These are phyloP conservation scores for Phytophthora vignae DNA, from an alignment of 352 stramenopile genomes.

Conservation along the genomic window DNA sequence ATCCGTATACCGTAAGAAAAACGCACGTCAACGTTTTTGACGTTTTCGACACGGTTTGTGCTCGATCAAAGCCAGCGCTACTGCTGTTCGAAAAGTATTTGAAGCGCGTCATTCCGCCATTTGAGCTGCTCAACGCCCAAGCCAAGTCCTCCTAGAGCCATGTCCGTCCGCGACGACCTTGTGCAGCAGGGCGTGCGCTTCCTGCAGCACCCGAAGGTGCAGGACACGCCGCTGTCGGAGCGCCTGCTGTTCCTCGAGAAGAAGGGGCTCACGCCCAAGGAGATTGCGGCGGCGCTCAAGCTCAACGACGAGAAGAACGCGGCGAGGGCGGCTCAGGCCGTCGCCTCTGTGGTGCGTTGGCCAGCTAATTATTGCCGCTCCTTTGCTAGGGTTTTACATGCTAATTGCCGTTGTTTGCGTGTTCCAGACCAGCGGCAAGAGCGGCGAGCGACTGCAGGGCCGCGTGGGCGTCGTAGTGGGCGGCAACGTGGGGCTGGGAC, in stretches of 20 bases:
- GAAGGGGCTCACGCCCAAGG: conserved; percentile 73
- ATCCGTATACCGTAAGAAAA: no score
- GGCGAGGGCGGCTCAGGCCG: conserved; percentile 52
- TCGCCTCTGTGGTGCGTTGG: conserved; percentile 61
- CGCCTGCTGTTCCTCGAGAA: conserved; percentile 79
- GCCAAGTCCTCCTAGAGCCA: background rate
- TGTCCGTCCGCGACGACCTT: conserved; percentile 65
- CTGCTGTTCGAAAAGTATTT: no score
- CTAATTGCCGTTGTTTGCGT: conserved; percentile 16
- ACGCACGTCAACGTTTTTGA: no score
- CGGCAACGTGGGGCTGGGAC: conserved; percentile 64
- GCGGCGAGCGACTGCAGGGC: conserved; percentile 59
- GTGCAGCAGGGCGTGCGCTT: conserved; percentile 81
- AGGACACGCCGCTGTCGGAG: conserved; percentile 79
- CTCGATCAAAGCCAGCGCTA: no score
- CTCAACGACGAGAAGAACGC: conserved; percentile 74
- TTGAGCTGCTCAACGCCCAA: no score
- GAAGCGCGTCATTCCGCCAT: no score
- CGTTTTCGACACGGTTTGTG: no score
- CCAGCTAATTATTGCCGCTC: background rate
- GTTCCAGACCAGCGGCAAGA: conserved; percentile 58
- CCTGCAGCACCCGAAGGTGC: conserved; percentile 79
- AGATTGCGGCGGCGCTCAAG: conserved; percentile 74
- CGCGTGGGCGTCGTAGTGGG: conserved; percentile 72
- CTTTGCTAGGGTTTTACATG: background rate